These are phyloP conservation scores for Paramyrothecium sp. DNA, from an alignment of 2,329 filamentous ascomycete genomes.

Conservation along the genomic window DNA sequence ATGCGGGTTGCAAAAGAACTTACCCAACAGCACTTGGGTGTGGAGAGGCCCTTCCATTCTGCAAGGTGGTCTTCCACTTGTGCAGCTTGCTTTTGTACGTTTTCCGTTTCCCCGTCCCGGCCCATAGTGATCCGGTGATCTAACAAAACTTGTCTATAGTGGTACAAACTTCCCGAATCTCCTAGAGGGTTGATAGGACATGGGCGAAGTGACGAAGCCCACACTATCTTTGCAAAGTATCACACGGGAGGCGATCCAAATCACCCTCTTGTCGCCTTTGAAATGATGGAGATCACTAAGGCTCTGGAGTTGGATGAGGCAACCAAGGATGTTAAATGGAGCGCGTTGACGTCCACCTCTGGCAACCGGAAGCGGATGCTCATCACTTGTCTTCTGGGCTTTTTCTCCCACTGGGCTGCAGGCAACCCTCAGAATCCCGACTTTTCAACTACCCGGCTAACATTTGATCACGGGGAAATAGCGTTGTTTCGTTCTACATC, in stretches of 20 bases:
- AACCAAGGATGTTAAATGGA: slow-evolving; percentile 29
- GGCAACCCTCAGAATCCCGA: neutral
- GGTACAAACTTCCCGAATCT: too few relatives aligned
- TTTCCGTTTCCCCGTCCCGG: too few relatives aligned
- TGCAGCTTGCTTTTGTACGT: slow-evolving; percentile 30
- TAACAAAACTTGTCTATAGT: too few relatives aligned
- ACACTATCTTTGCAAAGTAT: slow-evolving; percentile 40
- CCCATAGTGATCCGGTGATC: too few relatives aligned
- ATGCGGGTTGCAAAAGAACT: slow-evolving; percentile 27
- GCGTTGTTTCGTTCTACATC: slow-evolving; percentile 35
- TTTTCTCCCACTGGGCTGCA: neutral
- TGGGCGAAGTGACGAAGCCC: slow-evolving; percentile 48
- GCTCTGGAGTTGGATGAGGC: slow-evolving; percentile 23
- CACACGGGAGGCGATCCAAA: slow-evolving; percentile 36
- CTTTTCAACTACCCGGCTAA: too few relatives aligned
- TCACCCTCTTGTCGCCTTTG: slow-evolving; percentile 34
- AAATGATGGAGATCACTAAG: slow-evolving; percentile 38
- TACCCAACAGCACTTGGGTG: slow-evolving; percentile 14
- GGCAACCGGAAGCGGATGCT: slow-evolving; percentile 29
- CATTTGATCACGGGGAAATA: too few relatives aligned
- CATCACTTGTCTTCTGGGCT: slow-evolving; percentile 7
- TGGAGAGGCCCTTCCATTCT: slow-evolving; percentile 30
- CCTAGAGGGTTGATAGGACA: slow-evolving; percentile 48
- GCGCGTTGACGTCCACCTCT: slow-evolving; percentile 27
- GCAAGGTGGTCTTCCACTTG: slow-evolving; percentile 33